Conservation (phyloP, 2,329 filamentous ascomycete species). For the Aschersonia sp. region DNA sequence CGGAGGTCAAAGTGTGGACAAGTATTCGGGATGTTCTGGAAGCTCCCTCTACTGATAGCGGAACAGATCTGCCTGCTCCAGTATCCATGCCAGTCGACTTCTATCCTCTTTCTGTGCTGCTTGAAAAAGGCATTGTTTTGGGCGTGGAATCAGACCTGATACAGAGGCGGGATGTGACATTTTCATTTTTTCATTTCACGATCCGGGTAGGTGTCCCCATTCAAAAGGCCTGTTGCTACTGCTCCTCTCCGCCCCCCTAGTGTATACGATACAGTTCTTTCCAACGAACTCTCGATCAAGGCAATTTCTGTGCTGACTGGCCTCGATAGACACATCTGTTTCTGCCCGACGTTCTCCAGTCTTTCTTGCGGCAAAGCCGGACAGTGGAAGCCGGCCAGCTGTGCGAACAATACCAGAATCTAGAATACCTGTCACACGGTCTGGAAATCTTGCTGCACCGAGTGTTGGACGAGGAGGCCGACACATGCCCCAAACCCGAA, state of each 20-base stretch:
- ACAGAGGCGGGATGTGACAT: conserved; percentile 83
- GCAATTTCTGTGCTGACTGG: too few relatives aligned
- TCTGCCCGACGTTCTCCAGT: conserved; percentile 72
- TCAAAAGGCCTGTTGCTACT: neutral
- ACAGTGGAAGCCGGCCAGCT: conserved; percentile 69
- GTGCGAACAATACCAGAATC: conserved; percentile 69
- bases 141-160: conserved; percentile 86
- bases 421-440: conserved; percentile 87
- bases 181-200: conserved; percentile 78
- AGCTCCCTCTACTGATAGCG: conserved; percentile 49
- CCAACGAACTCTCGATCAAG: too few relatives aligned
- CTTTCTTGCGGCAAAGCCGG: conserved; percentile 62
- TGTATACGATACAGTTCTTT: too few relatives aligned
- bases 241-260: too few relatives aligned
- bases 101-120: conserved; percentile 75
- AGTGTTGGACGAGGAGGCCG: conserved; percentile 88
- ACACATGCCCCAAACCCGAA: conserved; percentile 48
- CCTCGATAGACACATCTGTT: conserved; percentile 68
- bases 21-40: conserved; percentile 75
- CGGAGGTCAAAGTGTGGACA: conserved; percentile 74
- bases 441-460: conserved; percentile 86
- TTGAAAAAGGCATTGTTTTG: conserved; percentile 81
- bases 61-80: conserved; percentile 56
- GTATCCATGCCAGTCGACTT: conserved; percentile 83
- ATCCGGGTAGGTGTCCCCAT: conserved; percentile 52